These are phyloP conservation scores for Hyparrhenia diplandra DNA, from an alignment of 176 grass and related monocot genomes.

Conservation along the genomic window DNA sequence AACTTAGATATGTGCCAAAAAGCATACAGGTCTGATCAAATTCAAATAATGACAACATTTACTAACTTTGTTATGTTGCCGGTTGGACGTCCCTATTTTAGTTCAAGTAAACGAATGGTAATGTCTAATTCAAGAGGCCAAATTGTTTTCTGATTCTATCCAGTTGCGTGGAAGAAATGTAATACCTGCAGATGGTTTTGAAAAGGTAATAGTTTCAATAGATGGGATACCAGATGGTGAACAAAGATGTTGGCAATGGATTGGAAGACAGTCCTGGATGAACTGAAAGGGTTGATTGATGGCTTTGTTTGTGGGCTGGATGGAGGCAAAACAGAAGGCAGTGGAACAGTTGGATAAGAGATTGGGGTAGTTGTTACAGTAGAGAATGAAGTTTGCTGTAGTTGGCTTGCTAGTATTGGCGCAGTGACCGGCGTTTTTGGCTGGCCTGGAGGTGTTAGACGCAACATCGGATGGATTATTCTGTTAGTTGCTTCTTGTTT, in stretches of 20 bases:
- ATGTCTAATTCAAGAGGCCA: background rate
- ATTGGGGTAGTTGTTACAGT: conserved; percentile 18
- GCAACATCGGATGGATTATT: conserved; percentile 61
- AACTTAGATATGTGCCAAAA: background rate
- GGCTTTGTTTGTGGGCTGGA: conserved; percentile 35
- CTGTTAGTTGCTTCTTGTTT: conserved; percentile 53
- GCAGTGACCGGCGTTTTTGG: background rate
- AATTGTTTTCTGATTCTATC: background rate
- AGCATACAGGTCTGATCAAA: background rate
- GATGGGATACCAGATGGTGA: no score
- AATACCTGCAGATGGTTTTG: conserved; percentile 36
- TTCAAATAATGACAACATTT: background rate
- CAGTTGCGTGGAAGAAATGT: background rate
- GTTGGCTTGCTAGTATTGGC: conserved; percentile 26
- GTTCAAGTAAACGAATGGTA: background rate
- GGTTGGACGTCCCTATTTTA: background rate
- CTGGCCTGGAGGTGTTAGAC: conserved; percentile 34
- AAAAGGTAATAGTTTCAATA: conserved; percentile 42
- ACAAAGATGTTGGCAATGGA: no score
- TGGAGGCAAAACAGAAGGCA: conserved; percentile 25
- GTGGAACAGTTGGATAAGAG: conserved; percentile 27
- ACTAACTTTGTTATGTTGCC: background rate
- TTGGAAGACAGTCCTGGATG: no score
- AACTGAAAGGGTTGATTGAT: conserved; percentile 40
- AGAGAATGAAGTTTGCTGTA: conserved; percentile 25